Evolutionary conservation across 805 yeast species (phyloP).

Genomic region (Schwanniomyces pseudopolymorphus): DNA sequence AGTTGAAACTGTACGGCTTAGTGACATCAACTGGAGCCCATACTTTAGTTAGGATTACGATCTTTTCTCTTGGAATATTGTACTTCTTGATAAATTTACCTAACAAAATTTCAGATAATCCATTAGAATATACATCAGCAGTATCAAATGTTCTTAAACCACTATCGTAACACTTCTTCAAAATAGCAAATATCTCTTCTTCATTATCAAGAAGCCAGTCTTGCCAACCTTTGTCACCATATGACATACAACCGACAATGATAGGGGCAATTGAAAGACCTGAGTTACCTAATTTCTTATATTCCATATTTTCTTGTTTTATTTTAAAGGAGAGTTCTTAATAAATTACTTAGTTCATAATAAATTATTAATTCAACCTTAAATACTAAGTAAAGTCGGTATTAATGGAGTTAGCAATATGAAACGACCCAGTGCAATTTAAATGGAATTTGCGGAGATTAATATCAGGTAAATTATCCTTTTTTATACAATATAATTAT

Average conservation of each 20-base stretch:
- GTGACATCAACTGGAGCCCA: no score
- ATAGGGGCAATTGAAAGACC: slow-evolving; percentile 51
- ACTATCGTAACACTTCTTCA: slow-evolving; percentile 23
- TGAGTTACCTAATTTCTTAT: slow-evolving; percentile 32
- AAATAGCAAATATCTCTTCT: slow-evolving; percentile 4
- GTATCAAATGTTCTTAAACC: slow-evolving; percentile 24
- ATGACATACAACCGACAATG: slow-evolving; percentile 57
- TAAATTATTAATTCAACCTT: no score
- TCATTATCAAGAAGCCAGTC: slow-evolving; percentile 14
- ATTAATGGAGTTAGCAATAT: no score
- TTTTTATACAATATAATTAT: no score
- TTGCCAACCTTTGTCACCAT: slow-evolving; percentile 43
- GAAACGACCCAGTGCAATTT: no score
- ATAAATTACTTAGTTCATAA: no score
- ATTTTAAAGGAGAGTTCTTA: no score
- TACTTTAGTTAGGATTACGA: no score
- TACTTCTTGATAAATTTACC: slow-evolving; percentile 21
- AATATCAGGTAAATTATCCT: no score
- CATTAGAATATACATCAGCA: slow-evolving; percentile 22
- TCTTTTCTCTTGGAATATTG: slow-evolving; percentile 8
- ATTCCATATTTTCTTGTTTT: slow-evolving; percentile 8
- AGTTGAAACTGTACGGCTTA: no score
- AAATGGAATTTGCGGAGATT: no score
- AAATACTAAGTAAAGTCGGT: no score
- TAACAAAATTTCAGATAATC: slow-evolving; percentile 15